A percentile compares a stretch with the other conserved stretches of the same genome.
Evolutionary conservation across 2,329 filamentous ascomycete species (phyloP).

Genomic region (Colletotrichum viniferum): DNA sequence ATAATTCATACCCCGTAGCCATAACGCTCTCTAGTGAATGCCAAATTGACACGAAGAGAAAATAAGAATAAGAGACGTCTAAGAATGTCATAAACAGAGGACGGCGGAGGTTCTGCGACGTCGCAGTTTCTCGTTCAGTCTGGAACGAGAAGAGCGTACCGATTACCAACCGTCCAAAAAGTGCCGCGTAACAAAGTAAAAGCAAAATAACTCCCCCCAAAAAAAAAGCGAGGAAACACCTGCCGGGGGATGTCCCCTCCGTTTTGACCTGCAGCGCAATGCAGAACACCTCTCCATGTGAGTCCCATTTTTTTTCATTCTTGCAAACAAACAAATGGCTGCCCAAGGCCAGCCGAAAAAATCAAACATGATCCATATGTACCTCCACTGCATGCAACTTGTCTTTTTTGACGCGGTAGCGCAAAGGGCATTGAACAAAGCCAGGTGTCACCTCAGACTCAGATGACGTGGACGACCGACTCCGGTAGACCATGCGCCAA

Average conservation of each 20-base stretch:
- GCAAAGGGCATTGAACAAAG: not conserved
- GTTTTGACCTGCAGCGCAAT: slow-evolving; percentile 42
- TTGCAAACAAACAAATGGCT: slow-evolving; percentile 21
- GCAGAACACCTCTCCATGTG: slow-evolving; percentile 39
- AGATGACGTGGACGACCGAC: not conserved
- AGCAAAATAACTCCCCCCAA: slow-evolving; percentile 26
- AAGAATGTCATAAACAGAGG: slow-evolving; percentile 18
- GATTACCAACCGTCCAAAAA: not conserved
- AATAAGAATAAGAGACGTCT: slow-evolving; percentile 20
- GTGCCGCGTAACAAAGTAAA: slow-evolving; percentile 5
- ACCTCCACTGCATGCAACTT: not conserved
- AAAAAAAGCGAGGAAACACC: slow-evolving; percentile 19
- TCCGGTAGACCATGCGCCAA: not conserved
- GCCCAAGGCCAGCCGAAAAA: slow-evolving; percentile 26
- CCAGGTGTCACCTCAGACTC: not conserved
- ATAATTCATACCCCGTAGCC: slow-evolving; percentile 1
- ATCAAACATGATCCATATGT: slow-evolving; percentile 30
- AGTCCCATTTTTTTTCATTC: slow-evolving; percentile 29
- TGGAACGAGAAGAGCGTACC: slow-evolving; percentile 1
- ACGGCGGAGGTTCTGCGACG: not conserved
- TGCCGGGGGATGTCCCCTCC: slow-evolving; percentile 17
- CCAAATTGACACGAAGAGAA: slow-evolving; percentile 15
- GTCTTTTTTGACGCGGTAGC: not conserved
- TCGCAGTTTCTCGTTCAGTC: not conserved
- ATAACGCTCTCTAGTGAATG: slow-evolving; percentile 9